Evolutionary conservation across 257 asterid genomes (phyloP).

Genomic region (Cinchona pubescens): DNA sequence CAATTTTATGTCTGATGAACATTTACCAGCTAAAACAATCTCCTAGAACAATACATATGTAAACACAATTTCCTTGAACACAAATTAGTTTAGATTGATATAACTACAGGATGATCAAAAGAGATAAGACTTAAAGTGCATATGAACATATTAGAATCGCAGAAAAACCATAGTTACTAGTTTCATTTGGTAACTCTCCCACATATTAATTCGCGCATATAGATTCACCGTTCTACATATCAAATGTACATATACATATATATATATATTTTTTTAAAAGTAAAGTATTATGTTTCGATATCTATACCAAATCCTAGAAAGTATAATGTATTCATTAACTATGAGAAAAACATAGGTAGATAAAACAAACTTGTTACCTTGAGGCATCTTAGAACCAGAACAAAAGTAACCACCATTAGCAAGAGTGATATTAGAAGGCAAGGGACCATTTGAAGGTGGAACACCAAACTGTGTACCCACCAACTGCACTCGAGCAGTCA

Average conservation of each 20-base stretch:
- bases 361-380: slow-evolving; percentile 31
- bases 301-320: too few species aligned
- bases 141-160: background rate
- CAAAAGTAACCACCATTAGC: slow-evolving; percentile 60
- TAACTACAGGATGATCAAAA: background rate
- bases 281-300: too few species aligned
- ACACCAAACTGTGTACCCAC: slow-evolving; percentile 68
- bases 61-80: background rate
- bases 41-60: background rate
- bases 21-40: background rate
- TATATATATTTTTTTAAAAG: too few species aligned
- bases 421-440: slow-evolving; percentile 54
- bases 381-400: slow-evolving; percentile 21
- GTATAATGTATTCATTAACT: too few species aligned
- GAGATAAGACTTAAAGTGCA: background rate
- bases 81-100: background rate
- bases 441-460: slow-evolving; percentile 33
- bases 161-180: too few species aligned
- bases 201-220: too few species aligned
- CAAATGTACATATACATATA: too few species aligned
- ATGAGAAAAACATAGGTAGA: background rate
- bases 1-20: background rate
- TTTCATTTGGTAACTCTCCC: too few species aligned
- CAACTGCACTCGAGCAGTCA: slow-evolving; percentile 46
- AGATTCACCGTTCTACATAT: too few species aligned